Conservation (phyloP, 1,284 basidiomycete species). For the Microbotryomycetes sp. region DNA sequence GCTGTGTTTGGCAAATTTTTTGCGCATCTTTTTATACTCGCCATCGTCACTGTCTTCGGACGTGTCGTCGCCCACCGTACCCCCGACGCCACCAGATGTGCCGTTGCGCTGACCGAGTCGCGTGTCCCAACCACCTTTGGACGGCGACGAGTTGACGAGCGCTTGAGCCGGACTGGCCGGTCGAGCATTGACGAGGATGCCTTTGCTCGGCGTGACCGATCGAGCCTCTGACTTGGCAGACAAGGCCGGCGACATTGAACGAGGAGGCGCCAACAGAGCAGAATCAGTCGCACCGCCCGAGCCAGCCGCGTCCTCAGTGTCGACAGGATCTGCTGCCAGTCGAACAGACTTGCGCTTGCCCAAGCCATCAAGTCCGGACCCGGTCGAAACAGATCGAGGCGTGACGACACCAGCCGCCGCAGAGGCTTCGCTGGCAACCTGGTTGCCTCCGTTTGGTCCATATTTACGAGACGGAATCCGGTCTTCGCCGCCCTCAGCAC, state of each 20-base stretch:
- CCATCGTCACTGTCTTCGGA: conserved; percentile 24
- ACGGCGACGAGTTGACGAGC: background rate
- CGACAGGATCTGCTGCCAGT: conserved; percentile 21
- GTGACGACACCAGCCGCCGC: background rate
- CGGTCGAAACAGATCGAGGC: background rate
- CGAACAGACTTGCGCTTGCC: conserved; percentile 32
- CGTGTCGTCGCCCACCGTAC: conserved; percentile 20
- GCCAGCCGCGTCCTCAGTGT: conserved; percentile 4
- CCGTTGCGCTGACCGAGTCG: conserved; percentile 11
- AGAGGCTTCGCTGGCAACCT: background rate
- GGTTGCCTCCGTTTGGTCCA: background rate
- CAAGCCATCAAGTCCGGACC: conserved; percentile 5
- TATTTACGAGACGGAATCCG: conserved; percentile 14
- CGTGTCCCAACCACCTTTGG: conserved; percentile 2
- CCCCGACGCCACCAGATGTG: background rate
- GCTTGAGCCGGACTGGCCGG: conserved; percentile 3
- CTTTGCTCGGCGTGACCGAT: background rate
- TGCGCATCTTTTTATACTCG: conserved; percentile 22
- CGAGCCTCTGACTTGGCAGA: background rate
- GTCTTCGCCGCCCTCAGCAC: conserved; percentile 15
- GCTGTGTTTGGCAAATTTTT: conserved; percentile 15
- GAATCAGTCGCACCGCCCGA: conserved; percentile 2
- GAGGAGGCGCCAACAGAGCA: conserved; percentile 16
- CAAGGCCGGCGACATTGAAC: background rate
- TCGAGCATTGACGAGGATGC: conserved; percentile 25